A percentile compares a stretch with the other conserved stretches of the same genome.
Evolutionary conservation across 306 rosid genomes (phyloP).

Genomic region (Senna tora): DNA sequence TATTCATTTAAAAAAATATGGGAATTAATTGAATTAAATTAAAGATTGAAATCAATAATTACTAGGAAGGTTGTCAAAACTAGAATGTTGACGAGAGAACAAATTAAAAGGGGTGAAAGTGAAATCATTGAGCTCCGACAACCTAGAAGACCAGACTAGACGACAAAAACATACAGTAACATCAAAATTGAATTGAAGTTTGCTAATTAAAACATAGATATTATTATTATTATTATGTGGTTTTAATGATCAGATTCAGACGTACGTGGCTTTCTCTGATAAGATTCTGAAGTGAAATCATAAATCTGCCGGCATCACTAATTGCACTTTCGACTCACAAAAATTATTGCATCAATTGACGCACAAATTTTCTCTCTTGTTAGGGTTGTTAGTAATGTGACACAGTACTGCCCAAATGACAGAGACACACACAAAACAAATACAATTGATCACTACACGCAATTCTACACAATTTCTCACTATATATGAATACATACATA

Average conservation of each 20-base stretch:
- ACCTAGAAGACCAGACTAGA: slow-evolving; percentile 48
- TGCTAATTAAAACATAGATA: slow-evolving; percentile 42
- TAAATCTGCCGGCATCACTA: slow-evolving; percentile 53
- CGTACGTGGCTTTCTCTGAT: slow-evolving; percentile 41
- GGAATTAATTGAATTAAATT: too few species aligned
- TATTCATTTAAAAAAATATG: too few species aligned
- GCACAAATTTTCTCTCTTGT: slow-evolving; percentile 41
- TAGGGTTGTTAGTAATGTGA: slow-evolving; percentile 63
- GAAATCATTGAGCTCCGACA: slow-evolving; percentile 54
- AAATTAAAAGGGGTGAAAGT: neutral
- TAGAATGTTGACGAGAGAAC: slow-evolving; percentile 26
- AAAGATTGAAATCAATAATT: slow-evolving; percentile 21
- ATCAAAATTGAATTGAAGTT: slow-evolving; percentile 11
- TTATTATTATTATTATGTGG: neutral
- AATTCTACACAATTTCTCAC: neutral
- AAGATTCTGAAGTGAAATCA: slow-evolving; percentile 40
- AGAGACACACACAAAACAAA: slow-evolving; percentile 38
- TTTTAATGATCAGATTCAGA: slow-evolving; percentile 25
- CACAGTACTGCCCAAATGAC: slow-evolving; percentile 55
- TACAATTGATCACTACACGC: neutral
- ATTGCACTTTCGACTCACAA: slow-evolving; percentile 48
- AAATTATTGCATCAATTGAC: slow-evolving; percentile 50
- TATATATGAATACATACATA: too few species aligned
- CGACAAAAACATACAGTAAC: slow-evolving; percentile 56
- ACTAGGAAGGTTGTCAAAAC: slow-evolving; percentile 25